Evolutionary conservation across 208 protist species (phyloP).

Genomic region (Trypanosoma vivax): DNA sequence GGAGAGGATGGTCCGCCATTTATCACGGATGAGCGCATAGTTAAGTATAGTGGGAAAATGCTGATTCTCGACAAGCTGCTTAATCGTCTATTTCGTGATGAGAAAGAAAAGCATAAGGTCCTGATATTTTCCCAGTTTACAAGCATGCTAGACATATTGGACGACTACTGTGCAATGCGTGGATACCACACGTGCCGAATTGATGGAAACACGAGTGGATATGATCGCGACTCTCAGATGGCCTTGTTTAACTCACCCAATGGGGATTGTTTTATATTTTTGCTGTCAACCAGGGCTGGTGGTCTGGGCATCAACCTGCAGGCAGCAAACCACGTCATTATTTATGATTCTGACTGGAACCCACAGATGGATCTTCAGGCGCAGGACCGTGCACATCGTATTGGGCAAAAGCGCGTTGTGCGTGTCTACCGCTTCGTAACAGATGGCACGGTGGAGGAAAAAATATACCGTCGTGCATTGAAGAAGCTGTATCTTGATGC

Average conservation of each 20-base stretch:
- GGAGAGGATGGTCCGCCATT: slow-evolving; percentile 89
- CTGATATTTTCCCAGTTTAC: slow-evolving; percentile 99
- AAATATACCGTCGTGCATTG: slow-evolving; percentile 96
- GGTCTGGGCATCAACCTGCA: slow-evolving; percentile 99
- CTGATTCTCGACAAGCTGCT: slow-evolving; percentile 93
- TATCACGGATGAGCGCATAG: slow-evolving; percentile 85
- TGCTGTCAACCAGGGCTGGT: slow-evolving; percentile 97
- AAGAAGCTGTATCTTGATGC: slow-evolving; percentile 98
- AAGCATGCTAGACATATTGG: slow-evolving; percentile 86
- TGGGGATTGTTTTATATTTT: slow-evolving; percentile 94
- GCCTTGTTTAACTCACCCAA: slow-evolving; percentile 90
- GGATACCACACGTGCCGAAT: slow-evolving; percentile 83
- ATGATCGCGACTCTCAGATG: slow-evolving; percentile 90
- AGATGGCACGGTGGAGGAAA: slow-evolving; percentile 96
- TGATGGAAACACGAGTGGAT: slow-evolving; percentile 86
- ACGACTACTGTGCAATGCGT: slow-evolving; percentile 86
- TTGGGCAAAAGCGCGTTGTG: slow-evolving; percentile 97
- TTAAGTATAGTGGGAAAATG: slow-evolving; percentile 93
- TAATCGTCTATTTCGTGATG: slow-evolving; percentile 55
- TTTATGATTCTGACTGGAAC: slow-evolving; percentile 99
- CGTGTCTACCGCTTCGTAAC: slow-evolving; percentile 97
- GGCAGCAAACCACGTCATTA: slow-evolving; percentile 97
- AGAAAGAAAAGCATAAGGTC: slow-evolving; percentile 87
- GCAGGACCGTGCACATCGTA: slow-evolving; percentile 97
- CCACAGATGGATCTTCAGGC: slow-evolving; percentile 98